These are phyloP conservation scores for Ampelocalamus luodianensis DNA, from an alignment of 176 grass and related monocot species.

Conservation along the genomic window DNA sequence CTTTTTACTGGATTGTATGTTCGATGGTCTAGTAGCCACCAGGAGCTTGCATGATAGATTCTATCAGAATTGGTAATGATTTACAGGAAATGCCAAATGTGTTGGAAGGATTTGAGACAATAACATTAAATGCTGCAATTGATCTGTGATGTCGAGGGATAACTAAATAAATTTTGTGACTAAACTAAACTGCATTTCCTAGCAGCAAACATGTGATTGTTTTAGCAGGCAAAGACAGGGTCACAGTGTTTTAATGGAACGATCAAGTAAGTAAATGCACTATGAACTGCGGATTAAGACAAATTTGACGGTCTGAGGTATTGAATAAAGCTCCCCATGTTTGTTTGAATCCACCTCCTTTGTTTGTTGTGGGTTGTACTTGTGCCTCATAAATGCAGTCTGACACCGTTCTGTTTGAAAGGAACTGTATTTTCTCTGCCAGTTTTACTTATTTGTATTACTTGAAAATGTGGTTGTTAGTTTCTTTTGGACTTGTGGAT, in stretches of 20 bases:
- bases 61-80: background rate
- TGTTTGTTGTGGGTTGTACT: background rate
- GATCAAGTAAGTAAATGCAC: background rate
- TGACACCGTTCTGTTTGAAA: background rate
- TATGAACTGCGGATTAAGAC: background rate
- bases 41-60: background rate
- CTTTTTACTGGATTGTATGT: slow-evolving; percentile 2
- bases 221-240: background rate
- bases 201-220: slow-evolving; percentile 2
- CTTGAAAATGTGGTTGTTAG: background rate
- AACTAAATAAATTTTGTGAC: background rate
- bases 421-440: background rate
- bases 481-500: slow-evolving; percentile 11
- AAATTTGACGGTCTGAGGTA: background rate
- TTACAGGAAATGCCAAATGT: background rate
- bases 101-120: background rate
- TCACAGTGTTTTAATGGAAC: background rate
- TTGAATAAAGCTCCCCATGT: background rate
- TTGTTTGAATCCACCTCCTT: background rate
- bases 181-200: slow-evolving; percentile 3
- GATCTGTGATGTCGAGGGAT: background rate
- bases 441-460: slow-evolving; percentile 17
- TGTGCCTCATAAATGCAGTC: slow-evolving; percentile 3
- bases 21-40: background rate
- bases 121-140: background rate